Evolutionary conservation across 2,329 filamentous ascomycete species (phyloP), one percentile per base, ranked within the genome.

Genomic region (Paecilomyces dactylethromorphus): DNA sequence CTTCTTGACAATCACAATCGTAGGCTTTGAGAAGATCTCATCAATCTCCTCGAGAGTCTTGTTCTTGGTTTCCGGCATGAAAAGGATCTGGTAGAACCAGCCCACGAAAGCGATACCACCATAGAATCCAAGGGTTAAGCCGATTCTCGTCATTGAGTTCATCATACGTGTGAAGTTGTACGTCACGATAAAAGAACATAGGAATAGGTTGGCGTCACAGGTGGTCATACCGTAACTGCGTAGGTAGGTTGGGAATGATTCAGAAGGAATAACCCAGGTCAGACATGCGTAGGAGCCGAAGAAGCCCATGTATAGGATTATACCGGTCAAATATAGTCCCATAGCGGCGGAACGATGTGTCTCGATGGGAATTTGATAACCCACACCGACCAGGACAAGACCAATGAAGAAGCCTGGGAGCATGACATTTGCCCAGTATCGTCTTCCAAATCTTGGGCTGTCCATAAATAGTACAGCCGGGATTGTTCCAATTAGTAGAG

Each of bases 21-120:
- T 90, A 0, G 87, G 86, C 61, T 82, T 79, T 55, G 82, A 79
- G 69, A 90, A 89, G 21, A 90, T 76, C 39, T 84, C 75, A 60
- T 90, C 87, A 60, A 90, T 89, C 72, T 90, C 87, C 73, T 90
- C 88, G 0, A 90, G 81, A 1, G 83, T 83, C 71, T 81, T 82
- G 70, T 87, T 84, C 78, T 89, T 89, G 2, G 87, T 90, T 77
- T 90, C 87, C 0, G 86, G 87, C 88, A 90, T 90, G 74, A 90
- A 90, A 55, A 90, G 69, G 53, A 90, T 78, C 74, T 90, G 87
- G 71, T 90, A 90, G 64, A 89, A 76, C 82, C 86, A 88, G 12
- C 87, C 88, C 0, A 90, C 10, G 0, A 88, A 80, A 0, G 87
- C 87, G 57, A 90, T 90, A 15, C 88, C 88, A 3, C 88, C 87